Percentiles rank a stretch among this genome's conserved stretches.
Conservation (phyloP, 2,329 filamentous ascomycete species). For the Pseudodiploospora longispora region DNA sequence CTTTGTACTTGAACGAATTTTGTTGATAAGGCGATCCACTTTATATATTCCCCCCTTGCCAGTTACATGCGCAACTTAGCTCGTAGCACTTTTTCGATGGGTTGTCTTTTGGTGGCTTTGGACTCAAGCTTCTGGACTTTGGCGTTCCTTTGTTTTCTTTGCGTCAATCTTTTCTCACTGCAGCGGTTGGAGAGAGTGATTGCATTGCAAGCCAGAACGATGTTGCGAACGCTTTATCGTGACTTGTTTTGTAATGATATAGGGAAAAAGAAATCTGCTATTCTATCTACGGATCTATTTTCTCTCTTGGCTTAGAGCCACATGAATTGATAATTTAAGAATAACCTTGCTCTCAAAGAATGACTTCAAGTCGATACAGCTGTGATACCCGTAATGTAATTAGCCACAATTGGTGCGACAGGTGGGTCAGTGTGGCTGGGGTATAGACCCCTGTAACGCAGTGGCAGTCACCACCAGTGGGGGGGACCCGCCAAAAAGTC, state of each 20-base stretch:
- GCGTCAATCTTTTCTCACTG: not conserved
- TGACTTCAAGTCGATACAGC: no score
- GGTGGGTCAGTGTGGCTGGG: no score
- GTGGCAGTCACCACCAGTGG: no score
- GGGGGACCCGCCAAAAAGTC: no score
- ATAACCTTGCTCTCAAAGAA: no score
- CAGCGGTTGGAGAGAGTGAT: conserved; percentile 6
- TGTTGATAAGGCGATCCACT: conserved; percentile 7
- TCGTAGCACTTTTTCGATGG: not conserved
- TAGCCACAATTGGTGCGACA: no score
- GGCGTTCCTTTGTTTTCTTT: conserved; percentile 21
- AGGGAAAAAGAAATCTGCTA: not conserved
- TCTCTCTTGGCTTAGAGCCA: not conserved
- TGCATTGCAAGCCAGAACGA: conserved; percentile 6
- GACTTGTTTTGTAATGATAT: conserved; percentile 6
- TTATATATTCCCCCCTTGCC: conserved; percentile 7
- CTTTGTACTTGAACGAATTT: conserved; percentile 7
- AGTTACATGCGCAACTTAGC: not conserved
- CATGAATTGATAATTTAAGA: conserved; percentile 2
- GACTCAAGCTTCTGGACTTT: conserved; percentile 22
- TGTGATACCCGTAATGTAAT: no score
- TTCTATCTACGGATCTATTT: conserved; percentile 6
- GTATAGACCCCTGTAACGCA: no score
- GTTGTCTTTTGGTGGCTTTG: conserved; percentile 19
- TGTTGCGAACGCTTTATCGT: conserved; percentile 1